Percentiles rank a stretch among this genome's conserved stretches.
phyloP scores from a whole-genome alignment of 2,329 filamentous ascomycete species.

The Neofusicoccum sp. region DNA sequence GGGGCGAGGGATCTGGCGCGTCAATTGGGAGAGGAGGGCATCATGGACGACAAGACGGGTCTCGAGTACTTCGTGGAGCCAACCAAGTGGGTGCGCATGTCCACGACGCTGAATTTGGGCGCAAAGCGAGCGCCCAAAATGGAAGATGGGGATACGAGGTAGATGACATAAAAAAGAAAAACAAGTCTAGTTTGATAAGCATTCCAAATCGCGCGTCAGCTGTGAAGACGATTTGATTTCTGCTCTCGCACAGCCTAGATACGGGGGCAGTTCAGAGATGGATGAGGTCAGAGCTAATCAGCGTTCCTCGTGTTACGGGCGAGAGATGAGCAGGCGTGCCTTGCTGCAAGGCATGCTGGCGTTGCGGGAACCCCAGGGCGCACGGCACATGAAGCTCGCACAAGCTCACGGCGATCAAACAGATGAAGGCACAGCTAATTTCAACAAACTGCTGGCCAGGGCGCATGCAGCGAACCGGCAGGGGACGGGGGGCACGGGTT shows the following conservation, averaged over 20 bases:
- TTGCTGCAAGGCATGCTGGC: background rate
- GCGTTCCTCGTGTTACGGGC: background rate
- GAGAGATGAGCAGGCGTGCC: background rate
- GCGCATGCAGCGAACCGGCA: too few species aligned
- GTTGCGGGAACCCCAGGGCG: background rate
- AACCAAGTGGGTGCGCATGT: slow-evolving; percentile 8
- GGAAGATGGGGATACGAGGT: slow-evolving; percentile 3
- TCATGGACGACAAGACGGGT: slow-evolving; percentile 38
- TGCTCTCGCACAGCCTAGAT: background rate
- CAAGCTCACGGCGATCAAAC: background rate
- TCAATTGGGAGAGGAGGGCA: slow-evolving; percentile 36
- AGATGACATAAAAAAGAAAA: background rate
- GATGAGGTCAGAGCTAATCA: background rate
- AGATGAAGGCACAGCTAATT: too few species aligned
- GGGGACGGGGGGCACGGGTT: too few species aligned
- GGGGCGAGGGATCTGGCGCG: slow-evolving; percentile 58
- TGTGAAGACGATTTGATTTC: too few species aligned
- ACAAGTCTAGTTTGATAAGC: background rate
- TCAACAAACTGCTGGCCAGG: too few species aligned
- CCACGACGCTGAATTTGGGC: background rate
- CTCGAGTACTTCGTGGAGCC: slow-evolving; percentile 38
- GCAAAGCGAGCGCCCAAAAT: background rate
- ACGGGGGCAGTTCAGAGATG: background rate
- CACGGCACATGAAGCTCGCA: background rate
- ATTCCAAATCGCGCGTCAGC: background rate